phyloP scores from a whole-genome alignment of 1,139 yeast genomes.

The Taiozyma sp. region DNA sequence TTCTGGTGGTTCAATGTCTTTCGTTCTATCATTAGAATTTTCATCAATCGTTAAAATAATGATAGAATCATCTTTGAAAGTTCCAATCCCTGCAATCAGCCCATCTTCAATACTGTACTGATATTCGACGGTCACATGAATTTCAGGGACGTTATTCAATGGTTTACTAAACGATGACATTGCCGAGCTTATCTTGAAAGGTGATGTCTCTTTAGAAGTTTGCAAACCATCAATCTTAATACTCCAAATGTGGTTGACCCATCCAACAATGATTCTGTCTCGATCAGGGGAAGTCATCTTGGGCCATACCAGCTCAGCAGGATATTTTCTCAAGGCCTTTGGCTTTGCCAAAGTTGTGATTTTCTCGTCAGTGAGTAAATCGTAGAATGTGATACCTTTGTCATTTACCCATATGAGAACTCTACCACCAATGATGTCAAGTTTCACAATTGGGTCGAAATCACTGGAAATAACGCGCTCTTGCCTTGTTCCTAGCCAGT shows the following conservation, averaged over 20 bases:
- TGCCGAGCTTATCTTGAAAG: constrained; percentile 46
- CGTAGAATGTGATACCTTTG: constrained; percentile 61
- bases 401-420: constrained; percentile 83
- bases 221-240: constrained; percentile 40
- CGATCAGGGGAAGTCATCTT: constrained; percentile 62
- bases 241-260: constrained; percentile 80
- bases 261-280: constrained; percentile 69
- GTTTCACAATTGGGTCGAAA: constrained; percentile 68
- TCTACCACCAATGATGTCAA: constrained; percentile 57
- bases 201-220: constrained; percentile 19
- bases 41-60: constrained; percentile 47
- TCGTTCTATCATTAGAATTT: constrained; percentile 18
- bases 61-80: constrained; percentile 62
- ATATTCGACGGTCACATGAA: constrained; percentile 50
- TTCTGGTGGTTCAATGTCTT: constrained; percentile 50
- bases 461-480: constrained; percentile 52
- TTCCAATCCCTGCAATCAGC: constrained; percentile 72
- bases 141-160: constrained; percentile 34
- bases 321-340: constrained; percentile 39
- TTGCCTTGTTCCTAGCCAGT: constrained; percentile 80
- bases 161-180: constrained; percentile 57
- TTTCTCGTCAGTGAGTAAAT: constrained; percentile 38
- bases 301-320: constrained; percentile 87
- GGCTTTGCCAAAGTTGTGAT: constrained; percentile 55
- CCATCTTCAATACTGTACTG: constrained; percentile 43